Percentiles rank a stretch among this genome's conserved stretches.
These are phyloP conservation scores for Pleodorina starrii DNA, from an alignment of 139 green algal genomes.

Conservation along the genomic window DNA sequence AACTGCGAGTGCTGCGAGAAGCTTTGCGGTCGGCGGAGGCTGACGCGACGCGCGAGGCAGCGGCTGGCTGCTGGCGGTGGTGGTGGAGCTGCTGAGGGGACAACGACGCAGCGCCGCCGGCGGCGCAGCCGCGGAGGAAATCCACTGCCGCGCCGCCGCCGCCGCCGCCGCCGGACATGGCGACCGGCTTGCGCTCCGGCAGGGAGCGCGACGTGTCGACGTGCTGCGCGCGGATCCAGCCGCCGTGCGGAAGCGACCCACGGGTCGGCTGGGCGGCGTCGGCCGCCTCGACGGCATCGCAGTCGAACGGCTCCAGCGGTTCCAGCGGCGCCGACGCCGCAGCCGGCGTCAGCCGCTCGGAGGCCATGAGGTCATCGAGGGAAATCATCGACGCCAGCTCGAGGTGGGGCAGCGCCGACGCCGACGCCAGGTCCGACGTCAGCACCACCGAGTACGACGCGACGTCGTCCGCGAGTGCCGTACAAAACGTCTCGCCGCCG, in stretches of 20 bases:
- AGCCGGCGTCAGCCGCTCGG: background rate
- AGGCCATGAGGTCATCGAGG: too few relatives aligned
- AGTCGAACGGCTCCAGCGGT: background rate
- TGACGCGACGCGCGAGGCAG: background rate
- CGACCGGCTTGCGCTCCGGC: background rate
- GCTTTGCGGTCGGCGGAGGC: background rate
- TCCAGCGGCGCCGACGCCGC: background rate
- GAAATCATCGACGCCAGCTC: too few relatives aligned
- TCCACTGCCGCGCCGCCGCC: background rate
- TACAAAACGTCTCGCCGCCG: background rate
- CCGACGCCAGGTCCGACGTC: background rate
- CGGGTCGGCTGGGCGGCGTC: too few relatives aligned
- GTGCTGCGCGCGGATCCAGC: too few relatives aligned
- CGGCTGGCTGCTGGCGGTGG: background rate
- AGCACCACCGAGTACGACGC: background rate
- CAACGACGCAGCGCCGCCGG: background rate
- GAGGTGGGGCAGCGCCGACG: too few relatives aligned
- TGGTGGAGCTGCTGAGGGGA: background rate
- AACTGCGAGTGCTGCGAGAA: conserved; percentile 37
- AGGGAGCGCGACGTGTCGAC: background rate
- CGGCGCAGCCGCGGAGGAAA: background rate
- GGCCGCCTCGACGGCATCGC: background rate
- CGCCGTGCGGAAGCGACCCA: too few relatives aligned
- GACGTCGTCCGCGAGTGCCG: background rate
- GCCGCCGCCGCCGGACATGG: background rate